A percentile compares a stretch with the other conserved stretches of the same genome.
These are phyloP conservation scores for Fusarium anguioides DNA, from an alignment of 2,329 filamentous ascomycete genomes.

Conservation along the genomic window DNA sequence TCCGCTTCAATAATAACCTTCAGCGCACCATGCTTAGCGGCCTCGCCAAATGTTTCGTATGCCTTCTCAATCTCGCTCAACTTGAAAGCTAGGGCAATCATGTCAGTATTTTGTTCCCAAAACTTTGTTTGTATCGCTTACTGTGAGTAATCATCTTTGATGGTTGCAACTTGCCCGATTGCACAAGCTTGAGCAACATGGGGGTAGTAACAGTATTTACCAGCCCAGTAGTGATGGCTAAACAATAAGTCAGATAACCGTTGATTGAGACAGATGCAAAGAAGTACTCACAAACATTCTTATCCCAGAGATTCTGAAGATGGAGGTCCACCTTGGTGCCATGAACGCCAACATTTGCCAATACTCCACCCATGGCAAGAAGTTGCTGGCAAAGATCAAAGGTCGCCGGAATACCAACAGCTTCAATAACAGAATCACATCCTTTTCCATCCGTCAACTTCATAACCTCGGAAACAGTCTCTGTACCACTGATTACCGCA, in stretches of 20 bases:
- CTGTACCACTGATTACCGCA: conserved; percentile 53
- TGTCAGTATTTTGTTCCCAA: no score
- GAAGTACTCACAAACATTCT: conserved; percentile 60
- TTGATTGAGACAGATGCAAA: no score
- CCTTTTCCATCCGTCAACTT: conserved; percentile 61
- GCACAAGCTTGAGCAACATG: conserved; percentile 60
- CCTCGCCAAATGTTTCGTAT: conserved; percentile 32
- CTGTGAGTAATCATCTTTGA: conserved; percentile 58
- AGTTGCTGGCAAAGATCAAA: conserved; percentile 65
- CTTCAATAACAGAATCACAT: conserved; percentile 68
- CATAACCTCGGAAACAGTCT: conserved; percentile 53
- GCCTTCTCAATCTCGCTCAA: conserved; percentile 38
- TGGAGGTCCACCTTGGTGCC: conserved; percentile 63
- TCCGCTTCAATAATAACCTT: conserved; percentile 39
- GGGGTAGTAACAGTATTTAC: conserved; percentile 61
- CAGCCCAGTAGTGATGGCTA: conserved; percentile 59
- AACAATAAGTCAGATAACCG: neutral
- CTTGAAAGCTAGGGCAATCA: conserved; percentile 27
- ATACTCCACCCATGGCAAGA: conserved; percentile 62
- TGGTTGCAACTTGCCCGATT: conserved; percentile 55
- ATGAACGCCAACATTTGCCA: conserved; percentile 70
- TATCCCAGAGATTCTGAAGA: conserved; percentile 65
- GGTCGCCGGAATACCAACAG: conserved; percentile 64
- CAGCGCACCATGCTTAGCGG: conserved; percentile 30
- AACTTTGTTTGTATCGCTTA: conserved; percentile 36